Base-by-base conservation (phyloP, 1,139 yeast species). In the Suhomyces atakaporum region DNA sequence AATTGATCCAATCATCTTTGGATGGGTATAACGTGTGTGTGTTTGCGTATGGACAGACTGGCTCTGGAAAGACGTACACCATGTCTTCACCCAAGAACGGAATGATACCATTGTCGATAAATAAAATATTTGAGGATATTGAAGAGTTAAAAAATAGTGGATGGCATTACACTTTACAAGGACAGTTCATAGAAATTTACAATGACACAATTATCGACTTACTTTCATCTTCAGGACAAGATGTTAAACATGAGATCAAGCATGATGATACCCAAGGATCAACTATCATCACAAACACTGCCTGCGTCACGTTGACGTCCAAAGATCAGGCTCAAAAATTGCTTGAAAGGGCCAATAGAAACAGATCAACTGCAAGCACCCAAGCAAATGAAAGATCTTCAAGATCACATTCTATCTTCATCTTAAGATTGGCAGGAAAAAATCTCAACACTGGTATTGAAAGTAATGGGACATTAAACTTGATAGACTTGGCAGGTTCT, bases 11-110 rank as follows among this genome's bases (percentile, higher is more conserved):
- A 58, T 84, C 95, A 38, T 86, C 95, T 0, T 60, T 92, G 20
- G 96, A 92, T 63, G 98, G 98, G 0, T 82, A 72, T 54, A 89
- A 89, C 51, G 96, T 88, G 3, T 89, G 97, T 58, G 89, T 92
- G 2, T 89, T 92, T 66, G 96, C 98, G 0, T 92, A 92, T 60
- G 98, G 98, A 0, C 98, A 92, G 62, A 92, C 98, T 0, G 97
- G 98, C 0, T 89, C 97, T 0, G 98, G 98, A 3, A 92, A 92
- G 56, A 90, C 97, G 0, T 83, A 66, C 56, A 92, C 98, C 0
- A 92, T 92, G 98, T 77, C 94, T 1, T 74, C 73, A 29, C 66
- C 77, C 0, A 50, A 61, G 3, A 83, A 81, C 52, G 98, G 98
- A 15, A 80, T 92, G 72, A 87, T 90, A 23, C 90, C 96, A 1